Evolutionary conservation across 768 basidiomycete species (phyloP), one percentile per base, ranked within the genome.

Genomic region (Leccinum longicurvipes): DNA sequence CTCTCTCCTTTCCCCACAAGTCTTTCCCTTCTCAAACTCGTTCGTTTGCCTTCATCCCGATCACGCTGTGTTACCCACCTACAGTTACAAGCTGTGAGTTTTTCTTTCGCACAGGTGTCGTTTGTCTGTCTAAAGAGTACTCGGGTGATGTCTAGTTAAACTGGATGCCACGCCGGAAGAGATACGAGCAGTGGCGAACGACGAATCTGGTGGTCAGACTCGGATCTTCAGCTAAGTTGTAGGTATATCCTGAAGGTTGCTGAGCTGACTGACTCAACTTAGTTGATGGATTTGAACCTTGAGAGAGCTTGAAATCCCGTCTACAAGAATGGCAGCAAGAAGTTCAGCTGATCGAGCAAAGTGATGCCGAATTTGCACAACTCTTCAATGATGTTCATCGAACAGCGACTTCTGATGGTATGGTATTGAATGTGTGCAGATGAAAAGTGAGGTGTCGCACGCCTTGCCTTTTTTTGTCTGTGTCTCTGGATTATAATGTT

Each of bases 261-360:
- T 24, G 29, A 6, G 15, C 6, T 15, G 24, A 29, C 54, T 58
- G 8, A 65, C 56, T 51, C 8, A n/a, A 19, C 36, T 41, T 62
- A 95, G 91, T 79, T 96, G 60, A 80, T 95, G 77, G 90, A 83
- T 74, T 91, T 91, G 46, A 91, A 88, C 72, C n/a, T n/a, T n/a
- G n/a, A n/a, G n/a, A n/a, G n/a, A n/a, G n/a, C n/a, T n/a, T n/a
- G n/a, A n/a, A n/a, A n/a, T 88, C 90, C 21, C 90, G 89, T 63
- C 93, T 97, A n/a, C 96, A 98, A 76, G 90, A 89, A 65, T 87
- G 96, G 57, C 94, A 98, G 67, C 89, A 89, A 70, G 95, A 99
- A 63, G 91, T 99, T 72, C 86, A 93, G 73, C 87, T 88, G 66
- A 98, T 98, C 65, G 95, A 98, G 72, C 82, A 82, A 74, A 98